Conservation (phyloP, 2,329 filamentous ascomycete species). For the Oidium heveae region DNA sequence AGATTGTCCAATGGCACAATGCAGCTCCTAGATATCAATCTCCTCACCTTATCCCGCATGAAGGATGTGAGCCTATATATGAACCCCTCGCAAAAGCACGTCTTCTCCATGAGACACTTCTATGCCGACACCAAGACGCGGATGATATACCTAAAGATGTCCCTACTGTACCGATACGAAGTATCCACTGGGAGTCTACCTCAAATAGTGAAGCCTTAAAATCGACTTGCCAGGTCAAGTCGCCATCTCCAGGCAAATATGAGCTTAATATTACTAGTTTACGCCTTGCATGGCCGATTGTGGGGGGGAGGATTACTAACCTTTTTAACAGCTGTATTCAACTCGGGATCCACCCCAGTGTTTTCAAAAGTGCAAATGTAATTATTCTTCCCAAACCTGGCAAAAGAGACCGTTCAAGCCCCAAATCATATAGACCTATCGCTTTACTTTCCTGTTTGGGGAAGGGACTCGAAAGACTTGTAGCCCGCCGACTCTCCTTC, state of each 20-base stretch:
- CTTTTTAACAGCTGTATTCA: neutral
- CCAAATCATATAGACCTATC: neutral
- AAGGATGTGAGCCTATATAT: neutral
- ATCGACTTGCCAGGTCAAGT: neutral
- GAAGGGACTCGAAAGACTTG: neutral
- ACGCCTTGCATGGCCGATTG: neutral
- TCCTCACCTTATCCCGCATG: neutral
- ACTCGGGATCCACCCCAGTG: neutral
- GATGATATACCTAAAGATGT: neutral
- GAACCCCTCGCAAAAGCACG: neutral
- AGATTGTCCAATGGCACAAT: neutral
- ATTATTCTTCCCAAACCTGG: neutral
- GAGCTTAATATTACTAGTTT: neutral
- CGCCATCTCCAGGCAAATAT: neutral
- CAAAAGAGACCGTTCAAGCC: neutral
- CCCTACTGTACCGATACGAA: neutral
- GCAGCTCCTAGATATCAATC: neutral
- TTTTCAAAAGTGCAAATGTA: neutral
- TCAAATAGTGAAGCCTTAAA: neutral
- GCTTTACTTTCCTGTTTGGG: neutral
- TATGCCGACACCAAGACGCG: neutral
- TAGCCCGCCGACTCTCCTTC: neutral
- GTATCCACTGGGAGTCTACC: neutral
- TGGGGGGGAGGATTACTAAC: neutral
- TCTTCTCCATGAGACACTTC: neutral